These are phyloP conservation scores for Brettanomyces anomalus DNA, from an alignment of 805 yeast species.

Conservation along the genomic window DNA sequence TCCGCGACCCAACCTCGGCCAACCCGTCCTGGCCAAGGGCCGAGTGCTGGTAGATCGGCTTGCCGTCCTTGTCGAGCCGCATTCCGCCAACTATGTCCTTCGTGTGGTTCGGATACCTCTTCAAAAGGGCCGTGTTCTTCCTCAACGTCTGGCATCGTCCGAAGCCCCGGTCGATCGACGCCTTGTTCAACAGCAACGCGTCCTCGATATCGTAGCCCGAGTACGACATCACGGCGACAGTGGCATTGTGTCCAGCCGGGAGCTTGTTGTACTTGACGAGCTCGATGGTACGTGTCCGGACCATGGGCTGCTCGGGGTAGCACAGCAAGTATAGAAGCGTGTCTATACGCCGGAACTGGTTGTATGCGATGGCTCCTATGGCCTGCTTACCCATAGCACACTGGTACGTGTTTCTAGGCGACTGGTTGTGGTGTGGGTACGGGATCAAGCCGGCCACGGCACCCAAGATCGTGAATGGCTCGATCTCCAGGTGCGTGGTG, in stretches of 20 bases:
- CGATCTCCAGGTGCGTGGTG: conserved; percentile 89
- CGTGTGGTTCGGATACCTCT: conserved; percentile 89
- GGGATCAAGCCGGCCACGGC: conserved; percentile 92
- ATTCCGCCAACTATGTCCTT: conserved; percentile 87
- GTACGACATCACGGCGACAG: conserved; percentile 98
- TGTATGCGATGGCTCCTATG: conserved; percentile 98
- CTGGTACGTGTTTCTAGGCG: conserved; percentile 87
- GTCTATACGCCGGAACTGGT: conserved; percentile 92
- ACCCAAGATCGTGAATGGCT: conserved; percentile 86
- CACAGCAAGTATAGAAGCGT: conserved; percentile 90
- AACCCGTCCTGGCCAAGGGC: conserved; percentile 91
- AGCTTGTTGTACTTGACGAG: conserved; percentile 89
- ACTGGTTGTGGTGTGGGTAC: conserved; percentile 87
- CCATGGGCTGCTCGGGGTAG: conserved; percentile 99
- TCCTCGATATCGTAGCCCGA: conserved; percentile 99
- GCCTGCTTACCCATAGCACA: conserved; percentile 99
- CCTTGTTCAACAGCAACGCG: conserved; percentile 89
- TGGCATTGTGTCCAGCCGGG: conserved; percentile 98
- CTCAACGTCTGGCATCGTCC: conserved; percentile 95
- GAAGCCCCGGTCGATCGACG: conserved; percentile 92
- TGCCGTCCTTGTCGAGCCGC: conserved; percentile 74
- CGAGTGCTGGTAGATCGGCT: conserved; percentile 79
- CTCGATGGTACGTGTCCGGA: conserved; percentile 93
- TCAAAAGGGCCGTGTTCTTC: conserved; percentile 82
- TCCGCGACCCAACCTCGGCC: conserved; percentile 89